Base-by-base conservation (phyloP, 2,329 filamentous ascomycete genomes). In the Trichophyton simii region DNA sequence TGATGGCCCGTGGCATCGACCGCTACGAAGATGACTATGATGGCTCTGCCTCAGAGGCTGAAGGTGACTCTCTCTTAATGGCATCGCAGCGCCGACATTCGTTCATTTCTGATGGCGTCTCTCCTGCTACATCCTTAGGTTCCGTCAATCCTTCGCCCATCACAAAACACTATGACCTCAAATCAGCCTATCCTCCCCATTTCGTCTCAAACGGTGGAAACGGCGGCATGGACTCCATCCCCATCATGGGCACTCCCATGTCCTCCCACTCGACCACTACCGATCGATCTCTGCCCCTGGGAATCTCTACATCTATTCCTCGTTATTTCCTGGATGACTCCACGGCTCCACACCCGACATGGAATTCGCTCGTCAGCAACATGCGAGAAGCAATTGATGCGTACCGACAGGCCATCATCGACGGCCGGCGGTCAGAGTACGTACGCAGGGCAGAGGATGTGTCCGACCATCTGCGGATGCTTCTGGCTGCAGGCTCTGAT, bases 401-500 rank as follows among this genome's bases (percentile, higher is more conserved):
- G 61, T 99, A 97, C 73, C 84, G 91, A 54, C 88, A 95, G 67
- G 88, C 89, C n/a, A 89, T 99, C 68, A 87, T 86, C 64, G 88
- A 85, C 68, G 87, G 86, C 65, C 86, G 87, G 69, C 86, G 91
- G 28, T 89, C 91, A 1, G 91, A 97, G 71, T 97, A 95, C 73
- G 94, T 97, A 28, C 87, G 87, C 62, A 84, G 88, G 65, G 94
- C 94, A n/a, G 94, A 99, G 75, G 92, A 99, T 71, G 96, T 99
- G 59, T 97, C 94, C 3, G 94, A 99, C 72, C 92, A 99, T 72
- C 79, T 99, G 61, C 88, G 94, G 61, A 81, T 97, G 66, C 83
- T 99, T 6, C 83, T 99, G n/a, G 91, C 91, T 34, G 94, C 94
- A 61, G 94, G 91, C 7, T 99, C 94, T 38, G 91, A 92, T 61